Evolutionary conservation across 768 basidiomycete species (phyloP).

Genomic region (Hirschioporus abietinus): DNA sequence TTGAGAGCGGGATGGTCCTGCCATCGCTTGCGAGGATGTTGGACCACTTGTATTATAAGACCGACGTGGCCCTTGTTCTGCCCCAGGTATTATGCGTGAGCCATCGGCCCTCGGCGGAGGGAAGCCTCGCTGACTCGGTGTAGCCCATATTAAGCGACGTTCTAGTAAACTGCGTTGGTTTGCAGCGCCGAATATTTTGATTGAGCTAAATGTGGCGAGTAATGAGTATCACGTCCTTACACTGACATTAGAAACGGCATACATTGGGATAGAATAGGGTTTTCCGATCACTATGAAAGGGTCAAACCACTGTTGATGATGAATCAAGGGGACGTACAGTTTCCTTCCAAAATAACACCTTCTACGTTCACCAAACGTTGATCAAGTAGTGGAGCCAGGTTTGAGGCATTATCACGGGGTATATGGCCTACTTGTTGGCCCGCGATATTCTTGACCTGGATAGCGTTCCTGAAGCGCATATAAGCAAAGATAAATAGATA

Average conservation of each 20-base stretch:
- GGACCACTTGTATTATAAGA: constrained; percentile 16
- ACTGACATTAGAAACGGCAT: constrained; percentile 18
- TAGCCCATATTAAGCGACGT: constrained; percentile 68
- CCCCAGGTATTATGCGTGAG: constrained; percentile 3
- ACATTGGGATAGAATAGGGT: constrained; percentile 60
- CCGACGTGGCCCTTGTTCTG: constrained; percentile 7
- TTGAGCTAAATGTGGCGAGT: constrained; percentile 35
- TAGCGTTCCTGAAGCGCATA: constrained; percentile 51
- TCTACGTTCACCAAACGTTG: constrained; percentile 57
- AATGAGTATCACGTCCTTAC: constrained; percentile 1
- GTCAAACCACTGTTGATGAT: constrained; percentile 2
- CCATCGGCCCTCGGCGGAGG: constrained; percentile 11
- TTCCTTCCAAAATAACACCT: constrained; percentile 65
- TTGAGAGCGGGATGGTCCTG: constrained; percentile 12
- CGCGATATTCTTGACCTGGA: constrained; percentile 77
- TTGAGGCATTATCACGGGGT: constrained; percentile 49
- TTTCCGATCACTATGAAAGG: constrained; percentile 30
- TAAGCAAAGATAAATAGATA: background rate
- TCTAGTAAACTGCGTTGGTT: constrained; percentile 59
- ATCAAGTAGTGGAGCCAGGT: constrained; percentile 72
- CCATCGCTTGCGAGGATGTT: constrained; percentile 14
- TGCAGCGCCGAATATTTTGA: constrained; percentile 67
- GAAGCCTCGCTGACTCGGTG: constrained; percentile 61
- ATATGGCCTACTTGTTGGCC: constrained; percentile 77
- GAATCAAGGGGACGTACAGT: constrained; percentile 37